Base-by-base conservation (phyloP, 2,329 filamentous ascomycete species). In the Fusarium cicatricum region DNA sequence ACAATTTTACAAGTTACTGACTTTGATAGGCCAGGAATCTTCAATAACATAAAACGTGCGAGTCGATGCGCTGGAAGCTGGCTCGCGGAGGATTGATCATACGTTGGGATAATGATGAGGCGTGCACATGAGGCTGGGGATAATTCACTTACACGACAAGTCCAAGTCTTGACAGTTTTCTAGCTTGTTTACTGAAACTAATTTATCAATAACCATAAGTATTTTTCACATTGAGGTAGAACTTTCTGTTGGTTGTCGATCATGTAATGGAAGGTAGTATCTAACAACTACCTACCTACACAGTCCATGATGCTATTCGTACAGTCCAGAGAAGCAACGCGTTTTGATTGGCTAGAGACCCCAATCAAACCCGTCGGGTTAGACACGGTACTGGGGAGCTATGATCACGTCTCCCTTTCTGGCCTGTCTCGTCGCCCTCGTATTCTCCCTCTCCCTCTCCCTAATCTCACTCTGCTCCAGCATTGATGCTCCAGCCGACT, bases 401-500 rank as follows among this genome's bases (percentile, higher is more conserved):
- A 47, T 55, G 50, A 61, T 48, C 45, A 41, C 42, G 40, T 61
- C 60, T 63, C 60, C 60, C 60, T 64, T 46, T 42, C 47, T 26
- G 29, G 45, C 29, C 32, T 60, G 46, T 63, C 55, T 52, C 43
- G 49, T 28, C 33, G 33, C 34, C 34, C 58, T 62, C 50, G 55
- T 56, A 60, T 56, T 26, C 17, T 17, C 28, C 16, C 29, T 17
- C 29, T 32, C 28, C 38, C 37, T 26, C 37, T 28, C 46, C 11
- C 48, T 43, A 26, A 45, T 45, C 45, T 47, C 45, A 60, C 34
- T 32, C 45, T 26, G 28, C n/a, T 41, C 45, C 48, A 29, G 34
- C 36, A 44, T 40, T 38, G 49, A 42, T 60, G 42, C 55, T 28
- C 37, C 55, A 50, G 45, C 44, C 23, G 52, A 57, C 52, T 40